Conservation (phyloP, 331 rosid species). For the Acacia pycnantha region DNA sequence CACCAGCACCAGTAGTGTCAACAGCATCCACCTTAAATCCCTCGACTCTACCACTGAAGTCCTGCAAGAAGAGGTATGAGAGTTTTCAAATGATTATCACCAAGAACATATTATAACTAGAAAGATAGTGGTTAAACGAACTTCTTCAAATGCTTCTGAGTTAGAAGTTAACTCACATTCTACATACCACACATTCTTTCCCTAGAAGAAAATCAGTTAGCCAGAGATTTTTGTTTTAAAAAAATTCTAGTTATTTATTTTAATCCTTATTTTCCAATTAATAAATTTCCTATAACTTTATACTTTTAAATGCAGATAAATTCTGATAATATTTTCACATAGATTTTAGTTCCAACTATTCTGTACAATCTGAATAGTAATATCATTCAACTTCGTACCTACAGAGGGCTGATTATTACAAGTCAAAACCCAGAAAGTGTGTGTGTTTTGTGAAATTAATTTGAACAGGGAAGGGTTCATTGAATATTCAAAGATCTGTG, state of each 20-base stretch:
- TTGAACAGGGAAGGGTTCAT: not conserved
- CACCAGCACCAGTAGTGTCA: conserved; percentile 98
- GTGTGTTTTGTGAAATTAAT: not conserved
- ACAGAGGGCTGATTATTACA: not conserved
- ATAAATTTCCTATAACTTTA: not conserved
- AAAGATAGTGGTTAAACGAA: conserved; percentile 8
- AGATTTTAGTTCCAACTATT: not conserved
- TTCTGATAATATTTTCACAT: not conserved
- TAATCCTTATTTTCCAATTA: not conserved
- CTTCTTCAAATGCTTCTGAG: not conserved
- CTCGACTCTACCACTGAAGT: conserved; percentile 74
- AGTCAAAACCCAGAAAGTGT: not conserved
- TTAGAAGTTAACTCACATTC: not conserved
- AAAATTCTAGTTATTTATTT: not conserved
- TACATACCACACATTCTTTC: conserved; percentile 1
- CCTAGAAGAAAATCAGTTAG: not conserved
- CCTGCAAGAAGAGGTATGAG: conserved; percentile 49
- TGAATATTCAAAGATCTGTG: not conserved
- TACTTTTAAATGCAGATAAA: not conserved
- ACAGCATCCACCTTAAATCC: conserved; percentile 86
- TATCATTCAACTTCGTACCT: not conserved
- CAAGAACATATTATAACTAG: not conserved
- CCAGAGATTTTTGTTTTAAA: not conserved
- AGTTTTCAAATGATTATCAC: conserved; percentile 10
- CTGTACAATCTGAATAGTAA: not conserved